Conservation (phyloP, 805 yeast genomes). For the Clavispora carvajalis region DNA sequence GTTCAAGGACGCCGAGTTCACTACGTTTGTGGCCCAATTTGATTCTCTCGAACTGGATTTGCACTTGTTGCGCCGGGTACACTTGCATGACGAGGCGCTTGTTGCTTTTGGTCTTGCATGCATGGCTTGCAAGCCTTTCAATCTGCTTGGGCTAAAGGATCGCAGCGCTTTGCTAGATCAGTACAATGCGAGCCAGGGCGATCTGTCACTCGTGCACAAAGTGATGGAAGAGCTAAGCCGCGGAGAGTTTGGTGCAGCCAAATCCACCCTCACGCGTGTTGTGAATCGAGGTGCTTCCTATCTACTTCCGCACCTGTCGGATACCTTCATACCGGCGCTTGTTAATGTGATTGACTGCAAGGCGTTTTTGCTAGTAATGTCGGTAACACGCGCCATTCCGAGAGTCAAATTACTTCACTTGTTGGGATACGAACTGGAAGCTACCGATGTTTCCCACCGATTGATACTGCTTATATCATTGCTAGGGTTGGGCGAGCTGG, state of each 20-base stretch:
- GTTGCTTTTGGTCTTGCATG: slow-evolving; percentile 21
- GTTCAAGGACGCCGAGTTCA: slow-evolving; percentile 23
- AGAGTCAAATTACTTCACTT: slow-evolving; percentile 18
- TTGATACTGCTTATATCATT: slow-evolving; percentile 22
- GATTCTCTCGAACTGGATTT: slow-evolving; percentile 7
- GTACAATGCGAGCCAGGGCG: slow-evolving; percentile 9
- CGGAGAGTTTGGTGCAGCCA: slow-evolving; percentile 16
- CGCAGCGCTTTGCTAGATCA: slow-evolving; percentile 17
- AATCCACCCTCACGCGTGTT: slow-evolving; percentile 6
- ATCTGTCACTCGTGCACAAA: slow-evolving; percentile 3
- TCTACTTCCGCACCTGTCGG: slow-evolving; percentile 1
- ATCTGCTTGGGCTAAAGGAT: slow-evolving; percentile 13
- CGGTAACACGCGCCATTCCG: slow-evolving; percentile 21
- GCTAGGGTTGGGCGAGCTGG: slow-evolving; percentile 23
- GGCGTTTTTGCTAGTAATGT: slow-evolving; percentile 24
- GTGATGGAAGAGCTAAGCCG: slow-evolving; percentile 19
- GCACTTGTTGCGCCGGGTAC: neutral
- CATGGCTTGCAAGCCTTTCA: slow-evolving; percentile 26
- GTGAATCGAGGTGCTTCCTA: neutral
- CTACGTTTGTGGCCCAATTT: slow-evolving; percentile 23
- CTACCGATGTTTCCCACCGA: slow-evolving; percentile 13
- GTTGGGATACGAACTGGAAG: slow-evolving; percentile 20
- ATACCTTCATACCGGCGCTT: slow-evolving; percentile 16
- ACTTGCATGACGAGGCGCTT: slow-evolving; percentile 13
- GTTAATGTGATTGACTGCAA: slow-evolving; percentile 26